These are phyloP conservation scores for Isabelozyma rhagii DNA, from an alignment of 805 yeast genomes.

Conservation along the genomic window DNA sequence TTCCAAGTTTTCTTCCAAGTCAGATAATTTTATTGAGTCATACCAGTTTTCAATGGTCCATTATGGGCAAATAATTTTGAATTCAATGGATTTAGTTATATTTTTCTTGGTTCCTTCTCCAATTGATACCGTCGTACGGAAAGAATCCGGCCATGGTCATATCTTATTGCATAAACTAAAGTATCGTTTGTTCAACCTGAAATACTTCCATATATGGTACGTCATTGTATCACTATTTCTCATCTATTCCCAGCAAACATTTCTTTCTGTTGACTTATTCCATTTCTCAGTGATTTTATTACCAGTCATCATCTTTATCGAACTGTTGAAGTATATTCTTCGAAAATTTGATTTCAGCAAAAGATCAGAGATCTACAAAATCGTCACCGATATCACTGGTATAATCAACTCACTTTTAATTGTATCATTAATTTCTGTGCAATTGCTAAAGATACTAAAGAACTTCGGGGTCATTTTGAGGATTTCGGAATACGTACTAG, in stretches of 20 bases:
- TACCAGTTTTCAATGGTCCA: background rate
- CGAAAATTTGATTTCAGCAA: background rate
- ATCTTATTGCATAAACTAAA: background rate
- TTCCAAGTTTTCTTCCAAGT: background rate
- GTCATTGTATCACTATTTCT: background rate
- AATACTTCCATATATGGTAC: background rate
- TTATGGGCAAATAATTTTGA: background rate
- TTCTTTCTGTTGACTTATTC: background rate
- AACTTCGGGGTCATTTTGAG: conserved; percentile 43
- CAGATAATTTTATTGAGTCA: background rate
- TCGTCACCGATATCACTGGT: conserved; percentile 14
- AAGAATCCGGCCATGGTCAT: background rate
- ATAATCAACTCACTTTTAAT: conserved; percentile 21
- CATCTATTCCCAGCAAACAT: background rate
- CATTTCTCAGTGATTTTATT: background rate
- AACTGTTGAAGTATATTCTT: background rate
- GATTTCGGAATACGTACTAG: conserved; percentile 47
- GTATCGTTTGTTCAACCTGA: background rate
- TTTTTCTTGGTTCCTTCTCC: conserved; percentile 1
- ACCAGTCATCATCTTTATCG: background rate
- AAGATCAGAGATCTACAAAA: background rate
- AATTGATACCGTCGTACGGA: background rate
- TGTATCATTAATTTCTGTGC: conserved; percentile 22
- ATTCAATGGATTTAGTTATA: conserved; percentile 1
- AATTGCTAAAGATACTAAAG: conserved; percentile 30